phyloP scores from a whole-genome alignment of 371 early-diverging fungal species.

The Mucor circinelloides region DNA sequence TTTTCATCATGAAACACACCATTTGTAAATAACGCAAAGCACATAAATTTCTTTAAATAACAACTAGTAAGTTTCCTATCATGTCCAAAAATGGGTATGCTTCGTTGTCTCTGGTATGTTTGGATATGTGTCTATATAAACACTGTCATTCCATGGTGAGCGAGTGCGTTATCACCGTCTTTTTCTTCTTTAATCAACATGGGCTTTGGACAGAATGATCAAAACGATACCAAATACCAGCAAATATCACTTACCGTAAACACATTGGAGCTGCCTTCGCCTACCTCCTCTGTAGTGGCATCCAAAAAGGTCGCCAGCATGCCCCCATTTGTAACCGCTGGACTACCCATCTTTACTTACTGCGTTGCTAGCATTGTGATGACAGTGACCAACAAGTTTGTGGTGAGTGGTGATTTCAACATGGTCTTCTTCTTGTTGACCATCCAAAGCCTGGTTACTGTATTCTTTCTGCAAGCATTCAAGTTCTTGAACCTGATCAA shows the following conservation, averaged over 20 bases:
- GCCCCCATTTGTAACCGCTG: conserved; percentile 26
- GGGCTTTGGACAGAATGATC: conserved; percentile 10
- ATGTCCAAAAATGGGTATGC: conserved; percentile 1
- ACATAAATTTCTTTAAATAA: not conserved
- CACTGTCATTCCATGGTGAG: not conserved
- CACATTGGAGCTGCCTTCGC: conserved; percentile 15
- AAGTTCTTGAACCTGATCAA: conserved; percentile 68
- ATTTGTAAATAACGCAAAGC: not conserved
- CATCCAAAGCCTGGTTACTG: conserved; percentile 59
- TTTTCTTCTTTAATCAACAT: not conserved
- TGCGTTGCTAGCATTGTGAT: conserved; percentile 92
- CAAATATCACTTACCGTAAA: conserved; percentile 13
- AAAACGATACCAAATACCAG: conserved; percentile 1
- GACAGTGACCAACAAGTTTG: conserved; percentile 97
- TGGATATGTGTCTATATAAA: conserved; percentile 2
- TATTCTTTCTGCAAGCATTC: conserved; percentile 47
- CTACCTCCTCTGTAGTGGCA: conserved; percentile 15
- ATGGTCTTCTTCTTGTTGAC: conserved; percentile 92
- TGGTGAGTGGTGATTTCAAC: conserved; percentile 85
- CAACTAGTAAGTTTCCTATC: conserved; percentile 3
- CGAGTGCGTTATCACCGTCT: not conserved
- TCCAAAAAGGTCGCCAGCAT: conserved; percentile 18
- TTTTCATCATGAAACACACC: not conserved
- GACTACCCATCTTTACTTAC: conserved; percentile 77
- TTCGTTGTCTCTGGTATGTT: conserved; percentile 10